Conservation (phyloP, 192 early-diverging fungal species). For the Cladochytrium replicatum region DNA sequence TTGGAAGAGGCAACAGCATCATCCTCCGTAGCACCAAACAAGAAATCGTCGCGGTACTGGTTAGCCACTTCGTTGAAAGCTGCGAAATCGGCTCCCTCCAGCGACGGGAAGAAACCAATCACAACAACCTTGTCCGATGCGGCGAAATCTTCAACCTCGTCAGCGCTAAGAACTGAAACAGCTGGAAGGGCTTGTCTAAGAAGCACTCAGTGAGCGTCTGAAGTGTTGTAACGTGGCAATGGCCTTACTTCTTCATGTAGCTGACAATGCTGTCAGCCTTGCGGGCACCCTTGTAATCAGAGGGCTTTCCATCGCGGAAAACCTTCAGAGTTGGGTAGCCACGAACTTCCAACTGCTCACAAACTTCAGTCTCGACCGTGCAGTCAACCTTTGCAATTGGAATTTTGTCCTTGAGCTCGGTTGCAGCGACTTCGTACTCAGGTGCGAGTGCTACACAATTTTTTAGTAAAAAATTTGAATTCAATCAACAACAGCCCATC, state of each 20-base stretch:
- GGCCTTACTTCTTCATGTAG: slow-evolving; percentile 81
- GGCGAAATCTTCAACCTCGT: slow-evolving; percentile 65
- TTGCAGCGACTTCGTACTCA: slow-evolving; percentile 89
- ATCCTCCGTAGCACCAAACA: slow-evolving; percentile 74
- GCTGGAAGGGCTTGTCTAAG: slow-evolving; percentile 72
- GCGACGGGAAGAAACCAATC: slow-evolving; percentile 65
- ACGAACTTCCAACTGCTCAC: slow-evolving; percentile 67
- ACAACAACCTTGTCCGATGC: slow-evolving; percentile 81
- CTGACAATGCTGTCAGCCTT: slow-evolving; percentile 77
- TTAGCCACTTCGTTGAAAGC: slow-evolving; percentile 63
- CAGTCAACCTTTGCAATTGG: slow-evolving; percentile 94
- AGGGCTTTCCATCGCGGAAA: slow-evolving; percentile 57
- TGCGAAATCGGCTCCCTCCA: slow-evolving; percentile 52
- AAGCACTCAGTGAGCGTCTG: no score
- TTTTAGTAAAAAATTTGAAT: slow-evolving; percentile 5
- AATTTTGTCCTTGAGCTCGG: slow-evolving; percentile 67
- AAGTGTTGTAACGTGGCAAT: no score
- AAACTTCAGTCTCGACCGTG: slow-evolving; percentile 75
- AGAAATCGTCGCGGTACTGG: slow-evolving; percentile 70
- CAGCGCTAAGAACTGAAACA: slow-evolving; percentile 56
- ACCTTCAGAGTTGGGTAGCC: slow-evolving; percentile 95
- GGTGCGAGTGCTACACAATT: slow-evolving; percentile 52
- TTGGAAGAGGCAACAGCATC: slow-evolving; percentile 40
- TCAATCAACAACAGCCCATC: background rate
- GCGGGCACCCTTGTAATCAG: slow-evolving; percentile 80